Evolutionary conservation across 2,329 filamentous ascomycete species (phyloP).

Genomic region (Aspergillus flavus): DNA sequence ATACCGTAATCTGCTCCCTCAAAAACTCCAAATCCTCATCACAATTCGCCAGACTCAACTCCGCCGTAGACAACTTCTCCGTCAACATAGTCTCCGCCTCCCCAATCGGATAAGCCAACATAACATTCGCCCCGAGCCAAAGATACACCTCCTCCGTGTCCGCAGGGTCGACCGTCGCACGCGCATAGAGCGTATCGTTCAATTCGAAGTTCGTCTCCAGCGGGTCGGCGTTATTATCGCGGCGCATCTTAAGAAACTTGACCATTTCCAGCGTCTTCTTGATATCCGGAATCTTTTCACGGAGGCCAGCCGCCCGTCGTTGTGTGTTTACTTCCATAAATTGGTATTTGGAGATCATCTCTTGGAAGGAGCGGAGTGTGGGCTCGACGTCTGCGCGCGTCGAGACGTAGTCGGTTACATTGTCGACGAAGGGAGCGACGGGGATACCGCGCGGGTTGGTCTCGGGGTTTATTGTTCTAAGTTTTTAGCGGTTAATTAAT

Average conservation of each 20-base stretch:
- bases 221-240: slow-evolving; percentile 58
- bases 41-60: slow-evolving; percentile 79
- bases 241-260: slow-evolving; percentile 75
- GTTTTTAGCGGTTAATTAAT: slow-evolving; percentile 19
- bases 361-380: slow-evolving; percentile 50
- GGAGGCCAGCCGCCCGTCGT: slow-evolving; percentile 75
- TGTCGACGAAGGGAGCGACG: slow-evolving; percentile 50
- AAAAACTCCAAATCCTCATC: slow-evolving; percentile 97
- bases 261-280: slow-evolving; percentile 94
- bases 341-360: slow-evolving; percentile 83
- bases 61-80: slow-evolving; percentile 76
- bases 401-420: slow-evolving; percentile 51
- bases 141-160: slow-evolving; percentile 82
- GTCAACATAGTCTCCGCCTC: slow-evolving; percentile 81
- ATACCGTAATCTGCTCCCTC: slow-evolving; percentile 91
- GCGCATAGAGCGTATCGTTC: slow-evolving; percentile 92
- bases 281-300: slow-evolving; percentile 96
- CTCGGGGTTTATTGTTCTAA: slow-evolving; percentile 29
- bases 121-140: slow-evolving; percentile 98
- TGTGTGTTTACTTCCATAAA: slow-evolving; percentile 98
- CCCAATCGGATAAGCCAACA: slow-evolving; percentile 89
- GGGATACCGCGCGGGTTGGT: slow-evolving; percentile 52
- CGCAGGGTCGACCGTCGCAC: slow-evolving; percentile 77
- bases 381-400: slow-evolving; percentile 49
- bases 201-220: slow-evolving; percentile 94